phyloP scores from a whole-genome alignment of 2,329 filamentous ascomycete genomes.

The Cladosporium sp. region DNA sequence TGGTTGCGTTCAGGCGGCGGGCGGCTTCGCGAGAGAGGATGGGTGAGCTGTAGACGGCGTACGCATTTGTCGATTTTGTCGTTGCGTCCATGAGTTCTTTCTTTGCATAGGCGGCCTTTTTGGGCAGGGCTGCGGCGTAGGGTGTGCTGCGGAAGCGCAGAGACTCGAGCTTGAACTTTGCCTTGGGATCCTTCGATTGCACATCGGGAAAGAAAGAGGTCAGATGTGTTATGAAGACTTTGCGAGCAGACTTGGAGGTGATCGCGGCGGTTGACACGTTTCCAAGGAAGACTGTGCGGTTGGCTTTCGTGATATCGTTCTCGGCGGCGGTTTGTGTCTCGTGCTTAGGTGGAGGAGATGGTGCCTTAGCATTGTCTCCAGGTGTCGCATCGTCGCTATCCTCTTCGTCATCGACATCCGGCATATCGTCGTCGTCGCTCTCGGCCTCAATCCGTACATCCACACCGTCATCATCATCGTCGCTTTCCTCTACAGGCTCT shows the following conservation, averaged over 20 bases:
- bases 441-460: constrained; percentile 17
- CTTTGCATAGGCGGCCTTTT: constrained; percentile 89
- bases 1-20: constrained; percentile 71
- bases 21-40: constrained; percentile 71
- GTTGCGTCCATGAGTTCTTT: constrained; percentile 87
- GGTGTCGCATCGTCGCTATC: constrained; percentile 28
- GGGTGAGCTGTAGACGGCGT: constrained; percentile 76
- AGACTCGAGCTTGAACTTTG: constrained; percentile 67
- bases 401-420: constrained; percentile 31
- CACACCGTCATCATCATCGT: constrained; percentile 15
- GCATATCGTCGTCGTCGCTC: constrained; percentile 23
- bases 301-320: constrained; percentile 72
- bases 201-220: constrained; percentile 61
- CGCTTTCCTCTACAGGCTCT: constrained; percentile 20
- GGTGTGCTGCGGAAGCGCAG: constrained; percentile 91
- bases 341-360: constrained; percentile 53
- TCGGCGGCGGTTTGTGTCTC: constrained; percentile 41
- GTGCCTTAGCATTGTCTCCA: constrained; percentile 21
- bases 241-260: constrained; percentile 73
- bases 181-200: constrained; percentile 34
- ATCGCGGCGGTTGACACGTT: constrained; percentile 84
- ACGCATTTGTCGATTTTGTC: constrained; percentile 88
- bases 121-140: constrained; percentile 75
- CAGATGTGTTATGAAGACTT: constrained; percentile 68
- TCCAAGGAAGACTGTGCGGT: constrained; percentile 83